Evolutionary conservation across 768 basidiomycete species (phyloP), one percentile per base, ranked within the genome.

Genomic region (Pulveroboletus sp.): DNA sequence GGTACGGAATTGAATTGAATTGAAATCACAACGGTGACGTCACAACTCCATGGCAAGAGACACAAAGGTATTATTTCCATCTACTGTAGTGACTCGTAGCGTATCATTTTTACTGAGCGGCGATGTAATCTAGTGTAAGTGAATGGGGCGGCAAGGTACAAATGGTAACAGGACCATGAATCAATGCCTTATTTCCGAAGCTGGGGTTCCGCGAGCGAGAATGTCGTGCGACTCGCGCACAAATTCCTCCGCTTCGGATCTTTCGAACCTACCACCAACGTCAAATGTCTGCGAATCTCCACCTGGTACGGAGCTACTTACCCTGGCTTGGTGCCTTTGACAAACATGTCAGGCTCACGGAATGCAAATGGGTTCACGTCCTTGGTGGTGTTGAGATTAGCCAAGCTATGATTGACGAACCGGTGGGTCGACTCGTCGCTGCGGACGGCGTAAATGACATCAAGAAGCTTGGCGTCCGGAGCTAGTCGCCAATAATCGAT

Each of bases 341-440:
- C 71, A 58, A 79, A 75, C 81, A 95, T 94, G 54, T 86, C 80
- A 13, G 94, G 92, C 62, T 98, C 94, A 20, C 84, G 80, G 23
- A 96, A 70, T 14, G 92, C 89, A 58, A 93, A 93, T 0, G 91
- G 92, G 62, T 94, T 96, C 58, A 91, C 82, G 66, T 97, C 95
- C 30, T 78, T 80, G 29, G 76, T 65, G 26, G 76, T 74, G 55
- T 90, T 72, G 43, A 99, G 75, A 69, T 93, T 93, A 4, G 93
- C 95, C 30, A 98, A 74, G 50, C 88, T 90, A 72, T 98, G 95
- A 68, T 98, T 98, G 55, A 95, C 92, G 61, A 97, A 97, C 43
- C 92, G 78, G 62, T 98, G 94, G 1, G 89, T 93, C 1, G 88
- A 80, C 65, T 97, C 94, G 67, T 97, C 94, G 14, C 89, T 91